Evolutionary conservation across 306 rosid genomes (phyloP).

Genomic region (Cucurbita argyrosperma): DNA sequence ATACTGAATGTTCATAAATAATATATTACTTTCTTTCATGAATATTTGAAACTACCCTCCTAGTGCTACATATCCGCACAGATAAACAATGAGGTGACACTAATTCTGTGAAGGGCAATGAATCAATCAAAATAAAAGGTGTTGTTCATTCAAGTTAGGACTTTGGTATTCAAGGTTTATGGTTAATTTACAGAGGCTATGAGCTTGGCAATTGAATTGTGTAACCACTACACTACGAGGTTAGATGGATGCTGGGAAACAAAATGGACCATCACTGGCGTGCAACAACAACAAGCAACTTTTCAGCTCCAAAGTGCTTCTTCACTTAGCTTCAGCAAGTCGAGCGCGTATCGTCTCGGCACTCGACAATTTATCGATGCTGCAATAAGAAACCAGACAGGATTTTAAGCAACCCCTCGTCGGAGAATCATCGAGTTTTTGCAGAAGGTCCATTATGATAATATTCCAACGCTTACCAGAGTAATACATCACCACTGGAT

Average conservation of each 20-base stretch:
- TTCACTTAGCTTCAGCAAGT: constrained; percentile 54
- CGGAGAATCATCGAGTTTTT: neutral
- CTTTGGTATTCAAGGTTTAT: neutral
- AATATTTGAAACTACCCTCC: no score
- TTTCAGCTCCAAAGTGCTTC: neutral
- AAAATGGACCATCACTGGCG: neutral
- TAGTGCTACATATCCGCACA: no score
- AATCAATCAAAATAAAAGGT: neutral
- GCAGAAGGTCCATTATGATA: neutral
- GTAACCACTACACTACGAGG: no score
- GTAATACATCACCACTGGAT: constrained; percentile 42
- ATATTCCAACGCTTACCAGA: constrained; percentile 32
- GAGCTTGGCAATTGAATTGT: neutral
- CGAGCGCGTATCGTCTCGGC: constrained; percentile 27
- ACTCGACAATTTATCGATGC: constrained; percentile 35
- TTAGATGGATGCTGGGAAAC: neutral
- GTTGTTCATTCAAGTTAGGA: neutral
- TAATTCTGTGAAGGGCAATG: neutral
- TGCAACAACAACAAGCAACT: no score
- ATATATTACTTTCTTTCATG: no score
- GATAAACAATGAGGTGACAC: neutral
- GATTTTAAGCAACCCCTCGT: neutral
- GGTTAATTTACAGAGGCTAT: neutral
- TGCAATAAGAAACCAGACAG: constrained; percentile 5
- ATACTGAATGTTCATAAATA: no score